Conservation (phyloP, 805 yeast species). For the Ogataea nitratoaversa region DNA sequence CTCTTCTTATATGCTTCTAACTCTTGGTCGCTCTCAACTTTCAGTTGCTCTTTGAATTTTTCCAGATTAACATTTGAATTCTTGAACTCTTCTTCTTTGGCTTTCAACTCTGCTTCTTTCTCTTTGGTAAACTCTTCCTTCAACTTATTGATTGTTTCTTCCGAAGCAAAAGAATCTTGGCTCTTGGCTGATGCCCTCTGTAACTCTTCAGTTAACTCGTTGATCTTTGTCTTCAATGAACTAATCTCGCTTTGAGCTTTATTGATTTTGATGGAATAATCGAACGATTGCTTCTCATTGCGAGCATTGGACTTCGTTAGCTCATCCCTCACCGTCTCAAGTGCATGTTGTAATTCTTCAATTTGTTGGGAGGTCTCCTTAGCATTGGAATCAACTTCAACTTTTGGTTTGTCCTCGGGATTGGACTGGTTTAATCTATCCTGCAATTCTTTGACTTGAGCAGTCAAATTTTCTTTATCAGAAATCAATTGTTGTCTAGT, state of each 20-base stretch:
- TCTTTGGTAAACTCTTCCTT: conserved; percentile 18
- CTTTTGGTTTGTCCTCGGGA: not conserved
- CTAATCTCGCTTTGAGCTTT: conserved; percentile 15
- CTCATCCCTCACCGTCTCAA: conserved; percentile 3
- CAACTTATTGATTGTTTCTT: conserved; percentile 11
- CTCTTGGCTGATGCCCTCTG: not conserved
- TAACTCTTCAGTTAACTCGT: conserved; percentile 9
- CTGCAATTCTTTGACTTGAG: conserved; percentile 15
- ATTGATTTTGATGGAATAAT: conserved; percentile 12
- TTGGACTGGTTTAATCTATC: conserved; percentile 5
- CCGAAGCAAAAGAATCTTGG: not conserved
- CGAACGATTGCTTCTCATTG: conserved; percentile 11
- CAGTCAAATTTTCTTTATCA: conserved; percentile 14
- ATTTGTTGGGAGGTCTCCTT: not conserved
- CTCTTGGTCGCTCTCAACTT: conserved; percentile 30
- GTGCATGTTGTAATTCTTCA: conserved; percentile 1
- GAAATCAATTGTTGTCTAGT: conserved; percentile 18
- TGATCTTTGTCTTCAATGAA: conserved; percentile 13
- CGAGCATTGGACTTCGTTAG: conserved; percentile 11
- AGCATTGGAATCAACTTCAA: not conserved
- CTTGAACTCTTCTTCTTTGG: conserved; percentile 19
- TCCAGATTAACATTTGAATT: conserved; percentile 20
- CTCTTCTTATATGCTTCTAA: conserved; percentile 29
- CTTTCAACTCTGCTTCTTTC: conserved; percentile 16
- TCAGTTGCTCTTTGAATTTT: conserved; percentile 20